These are phyloP conservation scores for Acer campestre DNA, from an alignment of 345 rosid species.

Conservation along the genomic window DNA sequence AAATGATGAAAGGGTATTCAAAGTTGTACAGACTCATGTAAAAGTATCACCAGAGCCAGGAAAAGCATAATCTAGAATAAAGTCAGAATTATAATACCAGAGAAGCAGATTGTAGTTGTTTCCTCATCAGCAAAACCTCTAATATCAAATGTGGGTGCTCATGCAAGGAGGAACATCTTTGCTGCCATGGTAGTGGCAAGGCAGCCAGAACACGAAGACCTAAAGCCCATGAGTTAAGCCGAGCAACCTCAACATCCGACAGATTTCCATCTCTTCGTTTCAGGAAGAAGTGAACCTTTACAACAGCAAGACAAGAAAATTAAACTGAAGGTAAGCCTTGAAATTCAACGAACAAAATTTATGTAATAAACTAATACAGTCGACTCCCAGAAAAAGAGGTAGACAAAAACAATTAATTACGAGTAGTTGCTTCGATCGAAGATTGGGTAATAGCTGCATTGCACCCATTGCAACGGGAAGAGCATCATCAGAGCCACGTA, in stretches of 20 bases:
- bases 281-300: slow-evolving; percentile 93
- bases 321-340: slow-evolving; percentile 1
- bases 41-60: not conserved
- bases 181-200: slow-evolving; percentile 98
- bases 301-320: slow-evolving; percentile 31
- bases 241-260: slow-evolving; percentile 70
- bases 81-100: slow-evolving; percentile 49
- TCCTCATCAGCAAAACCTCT: slow-evolving; percentile 97
- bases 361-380: not conserved
- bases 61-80: slow-evolving; percentile 13
- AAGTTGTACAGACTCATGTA: slow-evolving; percentile 2
- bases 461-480: slow-evolving; percentile 98
- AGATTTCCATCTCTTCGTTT: slow-evolving; percentile 88
- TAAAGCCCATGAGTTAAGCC: slow-evolving; percentile 98
- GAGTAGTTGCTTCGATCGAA: slow-evolving; percentile 95
- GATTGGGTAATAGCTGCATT: slow-evolving; percentile 92
- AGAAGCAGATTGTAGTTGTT: slow-evolving; percentile 86
- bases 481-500: slow-evolving; percentile 91
- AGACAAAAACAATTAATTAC: slow-evolving; percentile 42
- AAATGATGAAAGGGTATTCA: slow-evolving; percentile 4
- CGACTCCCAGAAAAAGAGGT: slow-evolving; percentile 12
- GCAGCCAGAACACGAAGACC: slow-evolving; percentile 96
- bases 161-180: slow-evolving; percentile 93
- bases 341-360: slow-evolving; percentile 7
- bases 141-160: slow-evolving; percentile 92